Evolutionary conservation across 78 protist genomes (phyloP), one percentile per base, ranked within the genome.

Genomic region (Capsaspora owczarzaki): DNA sequence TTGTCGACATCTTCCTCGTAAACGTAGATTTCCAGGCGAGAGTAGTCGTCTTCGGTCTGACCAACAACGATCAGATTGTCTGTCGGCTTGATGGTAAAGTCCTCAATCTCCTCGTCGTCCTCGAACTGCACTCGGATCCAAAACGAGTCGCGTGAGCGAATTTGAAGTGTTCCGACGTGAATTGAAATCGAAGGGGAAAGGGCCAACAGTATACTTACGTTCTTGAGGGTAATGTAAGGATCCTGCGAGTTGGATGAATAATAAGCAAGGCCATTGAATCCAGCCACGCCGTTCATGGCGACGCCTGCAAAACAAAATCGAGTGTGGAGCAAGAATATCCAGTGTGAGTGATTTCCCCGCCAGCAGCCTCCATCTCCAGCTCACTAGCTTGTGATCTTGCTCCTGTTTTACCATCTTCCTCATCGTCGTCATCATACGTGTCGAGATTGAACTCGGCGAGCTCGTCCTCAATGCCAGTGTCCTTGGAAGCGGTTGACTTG

Each of bases 1-100:
- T 89, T 85, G 40, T 76, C 81, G 38, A 53, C 68, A 10, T 40
- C 51, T 44, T 75, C 86, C 37, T 87, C 89, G 74, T 79, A 84
- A 37, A 90, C 85, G 63, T 76, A 71, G 38, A 70, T 78, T 10
- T 81, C 85, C 76, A 81, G 12, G 31, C 68, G 61, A 33, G 40
- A 29, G 38, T 19, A 69, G 43, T 46, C 83, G 0, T 80, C 83
- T 66, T 80, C 83, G 20, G 76, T 44, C 37, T 61, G 83, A 16
- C 83, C 83, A 19, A 66, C 77, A 10, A 80, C 38, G 22, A 80
- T 46, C 12, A 80, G 37, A 33, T 80, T 80, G 76, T 80, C 83
- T 14, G 83, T 80, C n/a, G 83, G 83, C 31, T 35, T 33, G 76
- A 80, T 68, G 47, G 77, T 63, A 41, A 80, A 80, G 16, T 80